Conservation (phyloP, 106 monocot genomes). For the Amphibolis antarctica region DNA sequence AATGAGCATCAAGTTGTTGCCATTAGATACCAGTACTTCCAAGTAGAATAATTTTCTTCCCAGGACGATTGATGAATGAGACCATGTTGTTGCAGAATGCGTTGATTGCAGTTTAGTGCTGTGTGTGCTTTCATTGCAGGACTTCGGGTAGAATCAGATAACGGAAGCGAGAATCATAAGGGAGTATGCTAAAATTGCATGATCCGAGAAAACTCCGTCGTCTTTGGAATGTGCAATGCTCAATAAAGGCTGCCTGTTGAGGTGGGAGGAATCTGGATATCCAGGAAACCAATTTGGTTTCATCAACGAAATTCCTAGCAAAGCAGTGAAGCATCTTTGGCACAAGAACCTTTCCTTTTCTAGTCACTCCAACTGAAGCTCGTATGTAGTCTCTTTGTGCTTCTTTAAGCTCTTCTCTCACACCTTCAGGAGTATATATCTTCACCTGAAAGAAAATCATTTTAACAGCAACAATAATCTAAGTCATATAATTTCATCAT, state of each 20-base stretch:
- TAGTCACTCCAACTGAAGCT: slow-evolving; percentile 65
- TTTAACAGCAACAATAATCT: neutral
- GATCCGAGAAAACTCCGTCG: slow-evolving; percentile 34
- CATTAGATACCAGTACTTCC: too few relatives aligned
- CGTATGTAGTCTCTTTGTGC: slow-evolving; percentile 63
- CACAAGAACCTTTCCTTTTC: slow-evolving; percentile 72
- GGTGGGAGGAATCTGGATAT: slow-evolving; percentile 38
- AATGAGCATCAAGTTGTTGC: too few relatives aligned
- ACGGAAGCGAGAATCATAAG: slow-evolving; percentile 67
- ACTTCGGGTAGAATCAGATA: slow-evolving; percentile 69
- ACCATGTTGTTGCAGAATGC: too few relatives aligned
- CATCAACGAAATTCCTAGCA: slow-evolving; percentile 37
- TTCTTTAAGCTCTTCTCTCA: slow-evolving; percentile 60
- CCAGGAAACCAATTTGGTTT: slow-evolving; percentile 33
- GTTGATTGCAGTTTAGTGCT: too few relatives aligned
- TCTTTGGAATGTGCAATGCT: slow-evolving; percentile 39
- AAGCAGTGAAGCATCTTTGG: slow-evolving; percentile 77
- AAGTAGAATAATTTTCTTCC: too few relatives aligned
- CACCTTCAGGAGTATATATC: slow-evolving; percentile 38
- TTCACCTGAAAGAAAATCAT: slow-evolving; percentile 38
- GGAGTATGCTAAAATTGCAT: slow-evolving; percentile 32
- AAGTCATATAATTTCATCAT: too few relatives aligned
- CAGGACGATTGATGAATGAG: too few relatives aligned
- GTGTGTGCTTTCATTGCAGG: neutral
- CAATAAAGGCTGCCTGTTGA: slow-evolving; percentile 37